These are phyloP conservation scores for Hanseniaspora opuntiae DNA, from an alignment of 805 yeast genomes.

Conservation along the genomic window DNA sequence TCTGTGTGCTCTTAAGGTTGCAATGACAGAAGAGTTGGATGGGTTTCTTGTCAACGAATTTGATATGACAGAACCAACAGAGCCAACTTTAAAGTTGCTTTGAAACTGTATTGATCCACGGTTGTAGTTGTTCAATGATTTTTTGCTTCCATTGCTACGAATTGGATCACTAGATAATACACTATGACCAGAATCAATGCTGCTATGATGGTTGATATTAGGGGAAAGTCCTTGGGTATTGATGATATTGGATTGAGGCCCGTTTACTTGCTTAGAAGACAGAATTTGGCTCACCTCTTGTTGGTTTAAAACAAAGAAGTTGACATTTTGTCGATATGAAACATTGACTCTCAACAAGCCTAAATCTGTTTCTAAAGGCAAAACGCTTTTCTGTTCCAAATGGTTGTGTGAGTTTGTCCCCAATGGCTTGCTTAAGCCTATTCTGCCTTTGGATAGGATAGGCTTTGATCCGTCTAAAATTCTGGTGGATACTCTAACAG, in stretches of 20 bases:
- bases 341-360: constrained; percentile 68
- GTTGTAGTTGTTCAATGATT: constrained; percentile 1
- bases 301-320: constrained; percentile 52
- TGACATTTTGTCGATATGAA: constrained; percentile 60
- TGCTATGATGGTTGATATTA: neutral
- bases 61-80: constrained; percentile 23
- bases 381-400: constrained; percentile 47
- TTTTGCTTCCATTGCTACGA: constrained; percentile 4
- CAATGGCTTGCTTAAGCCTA: constrained; percentile 65
- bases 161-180: constrained; percentile 1
- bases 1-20: constrained; percentile 30
- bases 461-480: constrained; percentile 66
- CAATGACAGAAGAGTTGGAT: constrained; percentile 33
- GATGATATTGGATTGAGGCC: neutral
- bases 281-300: constrained; percentile 20
- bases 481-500: constrained; percentile 37
- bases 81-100: constrained; percentile 27
- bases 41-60: constrained; percentile 28
- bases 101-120: constrained; percentile 16
- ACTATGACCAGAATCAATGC: neutral
- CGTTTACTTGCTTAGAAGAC: neutral
- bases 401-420: constrained; percentile 35
- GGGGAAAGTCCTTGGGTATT: constrained; percentile 3
- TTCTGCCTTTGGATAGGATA: constrained; percentile 66
- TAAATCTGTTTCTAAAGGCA: constrained; percentile 58